Evolutionary conservation across 1,284 basidiomycete genomes (phyloP), one percentile per base, ranked within the genome.

Genomic region (Erythrobasidium hasegawianum): DNA sequence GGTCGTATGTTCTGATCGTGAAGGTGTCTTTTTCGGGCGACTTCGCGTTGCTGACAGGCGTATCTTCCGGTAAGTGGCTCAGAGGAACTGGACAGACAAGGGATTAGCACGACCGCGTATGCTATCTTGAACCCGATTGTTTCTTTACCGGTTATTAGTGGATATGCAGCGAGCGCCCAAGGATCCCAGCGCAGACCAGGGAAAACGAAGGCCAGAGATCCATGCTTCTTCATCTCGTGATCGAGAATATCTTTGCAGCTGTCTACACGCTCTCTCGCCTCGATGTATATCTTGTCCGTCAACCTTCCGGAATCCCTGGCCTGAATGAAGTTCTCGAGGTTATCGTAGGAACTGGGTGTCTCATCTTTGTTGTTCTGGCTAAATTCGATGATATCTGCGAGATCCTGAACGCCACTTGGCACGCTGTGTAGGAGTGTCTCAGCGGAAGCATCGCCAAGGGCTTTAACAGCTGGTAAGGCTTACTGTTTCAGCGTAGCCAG

Each of bases 131-230:
- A n/a, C n/a, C 11, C 14, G 43, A 5, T 7, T 24, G 43, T 24
- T 16, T 8, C 7, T 16, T 24, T 16, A 47, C 43, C 43, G 5
- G 50, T 61, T 13, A 61, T 45, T 24, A 26, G 49, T 16, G 59
- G 59, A n/a, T 40, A 61, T 16, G 20, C 59, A 18, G 59, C 59
- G 20, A 45, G 22, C 18, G 33, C 45, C 59, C 59, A 61, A 16
- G 40, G 49, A 5, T 33, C 18, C 14, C 14, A 20, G 9, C 26
- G 24, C 10, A 27, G 14, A 45, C 50, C 40, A 11, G 38, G 49
- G 38, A 54, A 8, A 20, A 61, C 40, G 11, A 54, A 16, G 11
- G 59, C 47, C 18, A 40, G 16, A 13, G 50, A 47, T 14, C 20
- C 22, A 24, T 61, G 59, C 40, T 54, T 54, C 10, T 54, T 39